These are phyloP conservation scores for Eucalyptus curtisii DNA, from an alignment of 345 rosid genomes.

Conservation along the genomic window DNA sequence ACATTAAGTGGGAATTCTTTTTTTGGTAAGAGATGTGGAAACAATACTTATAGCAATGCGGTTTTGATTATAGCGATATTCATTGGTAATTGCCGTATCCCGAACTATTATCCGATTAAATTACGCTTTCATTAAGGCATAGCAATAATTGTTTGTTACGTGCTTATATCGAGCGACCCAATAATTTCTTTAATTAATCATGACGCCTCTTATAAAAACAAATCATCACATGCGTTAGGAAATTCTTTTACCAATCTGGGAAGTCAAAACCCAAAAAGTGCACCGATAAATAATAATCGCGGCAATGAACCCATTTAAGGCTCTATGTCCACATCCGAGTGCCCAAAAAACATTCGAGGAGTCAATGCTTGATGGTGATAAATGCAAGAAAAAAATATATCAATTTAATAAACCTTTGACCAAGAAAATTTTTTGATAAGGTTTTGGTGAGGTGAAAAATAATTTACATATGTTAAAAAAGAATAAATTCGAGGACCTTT, in stretches of 20 bases:
- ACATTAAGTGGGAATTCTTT: background rate
- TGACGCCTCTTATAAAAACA: background rate
- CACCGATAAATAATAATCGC: rapidly evolving
- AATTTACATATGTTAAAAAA: background rate
- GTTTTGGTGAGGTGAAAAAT: background rate
- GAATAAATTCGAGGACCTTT: background rate
- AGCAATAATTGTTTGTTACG: rapidly evolving
- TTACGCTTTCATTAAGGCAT: background rate
- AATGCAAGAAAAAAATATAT: background rate
- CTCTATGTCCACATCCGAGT: background rate
- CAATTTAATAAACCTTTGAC: background rate
- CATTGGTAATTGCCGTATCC: background rate
- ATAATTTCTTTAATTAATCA: background rate
- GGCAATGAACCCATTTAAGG: rapidly evolving
- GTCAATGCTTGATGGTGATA: background rate
- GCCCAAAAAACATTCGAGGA: background rate
- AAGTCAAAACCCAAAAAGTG: background rate
- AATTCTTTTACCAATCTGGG: background rate
- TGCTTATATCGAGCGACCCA: background rate
- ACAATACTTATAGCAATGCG: background rate
- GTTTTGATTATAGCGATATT: background rate
- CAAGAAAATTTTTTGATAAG: background rate
- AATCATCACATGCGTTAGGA: background rate
- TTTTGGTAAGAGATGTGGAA: background rate
- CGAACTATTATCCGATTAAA: background rate